Percentiles rank a stretch among this genome's conserved stretches.
Conservation (phyloP, 441 rosid species). For the Codiaeum variegatum region DNA sequence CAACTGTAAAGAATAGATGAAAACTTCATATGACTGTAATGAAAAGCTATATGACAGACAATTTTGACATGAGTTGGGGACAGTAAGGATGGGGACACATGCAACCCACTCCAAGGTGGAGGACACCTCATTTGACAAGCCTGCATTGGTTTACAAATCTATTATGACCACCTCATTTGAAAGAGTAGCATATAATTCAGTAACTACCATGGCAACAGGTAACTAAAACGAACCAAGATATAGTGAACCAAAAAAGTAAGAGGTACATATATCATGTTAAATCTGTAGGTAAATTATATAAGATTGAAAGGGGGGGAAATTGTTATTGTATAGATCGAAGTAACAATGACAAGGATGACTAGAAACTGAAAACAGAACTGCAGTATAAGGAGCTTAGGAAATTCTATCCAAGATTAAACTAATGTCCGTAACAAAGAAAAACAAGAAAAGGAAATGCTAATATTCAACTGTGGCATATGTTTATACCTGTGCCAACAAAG, state of each 20-base stretch:
- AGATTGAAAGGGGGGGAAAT: background rate
- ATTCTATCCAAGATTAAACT: background rate
- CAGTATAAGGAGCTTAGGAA: background rate
- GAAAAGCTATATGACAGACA: too few relatives aligned
- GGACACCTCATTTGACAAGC: background rate
- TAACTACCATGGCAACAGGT: background rate
- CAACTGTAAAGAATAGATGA: background rate
- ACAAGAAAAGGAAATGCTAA: background rate
- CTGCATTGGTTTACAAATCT: background rate
- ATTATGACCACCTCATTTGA: too few relatives aligned
- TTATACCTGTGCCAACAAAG: constrained; percentile 72
- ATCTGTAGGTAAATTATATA: background rate
- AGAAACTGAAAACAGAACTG: background rate
- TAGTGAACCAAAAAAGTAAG: background rate
- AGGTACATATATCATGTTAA: too few relatives aligned
- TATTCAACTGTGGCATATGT: background rate
- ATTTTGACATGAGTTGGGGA: too few relatives aligned
- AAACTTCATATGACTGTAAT: too few relatives aligned
- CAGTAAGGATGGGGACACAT: too few relatives aligned
- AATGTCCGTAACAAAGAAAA: background rate
- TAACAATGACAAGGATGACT: background rate
- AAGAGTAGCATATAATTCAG: background rate
- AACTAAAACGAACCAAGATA: background rate
- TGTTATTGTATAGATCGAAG: background rate
- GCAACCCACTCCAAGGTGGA: background rate